Base-by-base conservation (phyloP, 371 early-diverging fungal genomes). In the Mucor piriformis region DNA sequence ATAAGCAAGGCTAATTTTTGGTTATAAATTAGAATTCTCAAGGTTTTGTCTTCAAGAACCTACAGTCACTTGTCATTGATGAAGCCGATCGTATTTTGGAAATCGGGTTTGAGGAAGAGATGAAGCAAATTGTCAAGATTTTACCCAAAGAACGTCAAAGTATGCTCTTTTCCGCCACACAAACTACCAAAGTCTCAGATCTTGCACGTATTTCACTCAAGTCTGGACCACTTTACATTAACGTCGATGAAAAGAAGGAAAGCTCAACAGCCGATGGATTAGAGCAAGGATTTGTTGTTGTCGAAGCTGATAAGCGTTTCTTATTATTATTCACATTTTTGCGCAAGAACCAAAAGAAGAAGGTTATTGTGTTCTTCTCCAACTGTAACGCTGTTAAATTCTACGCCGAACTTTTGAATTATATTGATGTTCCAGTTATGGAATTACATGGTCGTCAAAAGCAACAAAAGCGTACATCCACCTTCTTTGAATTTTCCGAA, bases 31-130 rank as follows among this genome's bases (percentile, higher is more conserved):
- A 62, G 77, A 95, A 95, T 78, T 95, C 97, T 3, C 90, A 91
- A 77, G 94, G 94, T 21, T 96, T 95, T 66, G 86, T 92, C 5
- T 90, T 84, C 74, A 92, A 93, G 72, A 95, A 95, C 70, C 77
- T 96, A 57, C 90, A 94, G 74, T 85, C 89, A 8, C 80, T 98
- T 62, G 87, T 98, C 20, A 96, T 99, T 69, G 99, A 99, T 77
- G 99, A 99, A 79, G 99, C 98, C 16, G 99, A 99, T 73, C 95
- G 98, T 64, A 94, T 97, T 71, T 79, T 98, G 69, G 97, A 99
- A 72, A 91, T 92, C 70, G 99, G 99, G 56, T 99, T 99, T 73
- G 98, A 98, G 79, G 95, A 96, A 60, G 97, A 98, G 77, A 97
- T 98, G 96, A 92, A 94, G 69, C 92, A 94, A 64, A 98, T 99